phyloP scores from a whole-genome alignment of 768 basidiomycete species.

The Pleurotus sapidus region DNA sequence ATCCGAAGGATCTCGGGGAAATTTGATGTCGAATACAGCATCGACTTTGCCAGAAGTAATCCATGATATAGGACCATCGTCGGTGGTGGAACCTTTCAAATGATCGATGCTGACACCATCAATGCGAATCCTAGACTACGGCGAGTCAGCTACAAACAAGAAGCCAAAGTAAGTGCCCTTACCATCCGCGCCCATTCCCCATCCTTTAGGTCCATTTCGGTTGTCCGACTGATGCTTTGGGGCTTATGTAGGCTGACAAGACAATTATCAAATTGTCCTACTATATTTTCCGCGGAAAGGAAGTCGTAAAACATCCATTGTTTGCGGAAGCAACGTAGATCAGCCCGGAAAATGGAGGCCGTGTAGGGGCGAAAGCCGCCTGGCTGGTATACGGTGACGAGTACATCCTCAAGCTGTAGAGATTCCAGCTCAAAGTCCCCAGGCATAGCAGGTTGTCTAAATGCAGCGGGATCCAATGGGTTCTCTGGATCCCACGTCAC shows the following conservation, averaged over 20 bases:
- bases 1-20: constrained; percentile 77
- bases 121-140: constrained; percentile 89
- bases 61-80: constrained; percentile 92
- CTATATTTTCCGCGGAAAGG: constrained; percentile 89
- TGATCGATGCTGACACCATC: constrained; percentile 98
- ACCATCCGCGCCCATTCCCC: constrained; percentile 91
- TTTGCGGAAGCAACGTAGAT: constrained; percentile 80
- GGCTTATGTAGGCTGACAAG: constrained; percentile 94
- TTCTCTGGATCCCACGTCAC: constrained; percentile 85
- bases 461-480: constrained; percentile 75
- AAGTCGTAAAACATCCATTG: constrained; percentile 97
- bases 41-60: constrained; percentile 96
- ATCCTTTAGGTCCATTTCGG: constrained; percentile 80
- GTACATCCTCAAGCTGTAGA: constrained; percentile 87
- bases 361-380: constrained; percentile 89
- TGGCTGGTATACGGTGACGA: constrained; percentile 94
- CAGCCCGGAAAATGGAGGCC: constrained; percentile 91
- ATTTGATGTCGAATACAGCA: constrained; percentile 96
- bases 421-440: constrained; percentile 94
- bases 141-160: not conserved
- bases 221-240: constrained; percentile 91
- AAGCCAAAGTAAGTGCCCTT: constrained; percentile 15
- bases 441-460: constrained; percentile 66
- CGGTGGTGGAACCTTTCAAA: constrained; percentile 71
- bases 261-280: constrained; percentile 98